Conservation (phyloP, 768 basidiomycete genomes). For the Boletus bicolor region DNA sequence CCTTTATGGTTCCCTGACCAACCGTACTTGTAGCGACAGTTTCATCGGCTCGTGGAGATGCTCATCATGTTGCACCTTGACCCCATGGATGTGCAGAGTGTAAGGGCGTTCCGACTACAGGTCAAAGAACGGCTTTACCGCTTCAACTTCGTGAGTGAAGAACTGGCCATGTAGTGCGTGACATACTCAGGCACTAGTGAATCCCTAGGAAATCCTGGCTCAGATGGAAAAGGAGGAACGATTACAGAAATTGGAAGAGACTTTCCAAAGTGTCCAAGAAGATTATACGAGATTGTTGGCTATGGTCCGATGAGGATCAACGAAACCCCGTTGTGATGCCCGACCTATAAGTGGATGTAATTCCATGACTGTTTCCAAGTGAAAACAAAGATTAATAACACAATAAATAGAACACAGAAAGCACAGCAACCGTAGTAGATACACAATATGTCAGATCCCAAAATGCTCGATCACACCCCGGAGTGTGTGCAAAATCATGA, state of each 20-base stretch:
- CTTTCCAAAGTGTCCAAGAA: constrained; percentile 79
- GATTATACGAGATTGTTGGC: constrained; percentile 82
- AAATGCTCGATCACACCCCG: background rate
- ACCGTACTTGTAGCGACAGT: constrained; percentile 69
- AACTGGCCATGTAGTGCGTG: background rate
- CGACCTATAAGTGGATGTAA: constrained; percentile 7
- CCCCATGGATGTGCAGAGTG: constrained; percentile 48
- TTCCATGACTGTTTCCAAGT: background rate
- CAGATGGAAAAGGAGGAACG: constrained; percentile 87
- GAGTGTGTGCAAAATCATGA: constrained; percentile 13
- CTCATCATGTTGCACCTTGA: constrained; percentile 72
- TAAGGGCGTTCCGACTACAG: constrained; percentile 75
- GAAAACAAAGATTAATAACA: constrained; percentile 14
- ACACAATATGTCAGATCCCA: constrained; percentile 6
- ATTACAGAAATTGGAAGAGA: constrained; percentile 87
- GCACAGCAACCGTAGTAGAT: constrained; percentile 15
- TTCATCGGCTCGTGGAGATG: constrained; percentile 90
- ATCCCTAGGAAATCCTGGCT: constrained; percentile 71
- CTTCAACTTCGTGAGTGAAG: constrained; percentile 82
- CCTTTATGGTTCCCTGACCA: background rate
- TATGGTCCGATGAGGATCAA: constrained; percentile 33
- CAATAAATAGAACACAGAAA: constrained; percentile 23
- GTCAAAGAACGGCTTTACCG: constrained; percentile 94
- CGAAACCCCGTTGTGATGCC: background rate
- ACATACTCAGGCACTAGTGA: background rate